phyloP scores from a whole-genome alignment of 495 filamentous ascomycete species.

The Penicillium coffeae region DNA sequence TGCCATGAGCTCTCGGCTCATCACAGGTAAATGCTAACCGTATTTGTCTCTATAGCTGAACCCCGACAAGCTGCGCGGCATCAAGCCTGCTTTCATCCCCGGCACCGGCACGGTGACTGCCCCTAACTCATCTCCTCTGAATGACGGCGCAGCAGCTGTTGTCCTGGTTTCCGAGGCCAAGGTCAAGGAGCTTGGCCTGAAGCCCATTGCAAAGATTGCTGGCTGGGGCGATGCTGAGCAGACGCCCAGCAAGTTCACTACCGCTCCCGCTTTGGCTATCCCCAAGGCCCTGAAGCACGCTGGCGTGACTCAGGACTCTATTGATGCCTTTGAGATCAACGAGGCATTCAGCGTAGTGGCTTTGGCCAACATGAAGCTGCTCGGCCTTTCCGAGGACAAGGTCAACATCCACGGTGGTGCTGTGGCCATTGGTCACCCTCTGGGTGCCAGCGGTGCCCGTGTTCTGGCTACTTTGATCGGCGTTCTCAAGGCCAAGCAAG shows the following conservation, averaged over 20 bases:
- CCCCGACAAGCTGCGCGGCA: slow-evolving; percentile 77
- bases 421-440: slow-evolving; percentile 91
- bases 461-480: slow-evolving; percentile 88
- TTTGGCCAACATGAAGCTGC: slow-evolving; percentile 89
- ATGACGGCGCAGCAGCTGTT: slow-evolving; percentile 86
- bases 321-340: slow-evolving; percentile 98
- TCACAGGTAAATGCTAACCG: slow-evolving; percentile 7
- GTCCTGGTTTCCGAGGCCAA: slow-evolving; percentile 88
- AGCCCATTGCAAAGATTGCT: slow-evolving; percentile 88
- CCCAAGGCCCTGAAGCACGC: slow-evolving; percentile 96
- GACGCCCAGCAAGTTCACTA: slow-evolving; percentile 90
- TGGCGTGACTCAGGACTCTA: slow-evolving; percentile 62
- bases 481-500: slow-evolving; percentile 83
- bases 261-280: slow-evolving; percentile 88
- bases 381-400: slow-evolving; percentile 72
- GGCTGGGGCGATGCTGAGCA: slow-evolving; percentile 95
- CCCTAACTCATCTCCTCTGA: slow-evolving; percentile 94
- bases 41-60: slow-evolving; percentile 60
- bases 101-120: slow-evolving; percentile 84
- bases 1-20: background rate
- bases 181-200: slow-evolving; percentile 81
- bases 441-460: slow-evolving; percentile 89
- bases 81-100: slow-evolving; percentile 82
- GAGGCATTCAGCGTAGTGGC: slow-evolving; percentile 98
- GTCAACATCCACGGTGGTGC: slow-evolving; percentile 96